Evolutionary conservation across 805 yeast genomes (phyloP), one percentile per base, ranked within the genome.

Genomic region (Torulaspora microellipsoides): DNA sequence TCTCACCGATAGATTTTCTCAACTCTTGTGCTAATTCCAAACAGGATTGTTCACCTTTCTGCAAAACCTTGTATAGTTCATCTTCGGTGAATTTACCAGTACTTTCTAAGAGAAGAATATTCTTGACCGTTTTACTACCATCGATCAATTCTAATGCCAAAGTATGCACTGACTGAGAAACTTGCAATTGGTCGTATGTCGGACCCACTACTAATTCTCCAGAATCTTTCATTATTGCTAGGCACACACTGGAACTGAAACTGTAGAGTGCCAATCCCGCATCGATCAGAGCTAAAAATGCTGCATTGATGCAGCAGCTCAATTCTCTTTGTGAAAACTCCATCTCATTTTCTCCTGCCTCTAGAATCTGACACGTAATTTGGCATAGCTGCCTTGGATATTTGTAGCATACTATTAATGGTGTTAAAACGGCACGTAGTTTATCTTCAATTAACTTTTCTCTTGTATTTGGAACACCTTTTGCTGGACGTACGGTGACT

Each of bases 331-430:
- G 62, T 23, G 72, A 60, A 34, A 58, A 59, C 15, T 48, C 47
- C 8, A 43, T 28, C 14, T 60, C 62, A 27, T 47, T 38, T 45
- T 62, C 66, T 9, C 65, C 65, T 8, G 78, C 59, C 46, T 78
- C 79, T 28, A 84, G 57, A 4, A 83, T 64, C 60, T 85, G 93
- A 20, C 80, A 75, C 3, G 79, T 83, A 2, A 85, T 69, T 56
- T 84, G 90, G 23, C 85, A 72, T 33, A 83, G 70, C 53, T 87
- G 89, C 46, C 96, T 74, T 0, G 99, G 97, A 59, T 85, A 83
- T 47, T 76, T 67, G 43, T 75, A 72, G 3, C 84, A 70, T 15
- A 81, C 67, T 1, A 93, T 72, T 8, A 80, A 71, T 7, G 83
- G 71, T 20, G 78, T 73, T 27, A 90, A 57, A 1, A 87, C 75